Base-by-base conservation (phyloP, 2,329 filamentous ascomycete species). In the Blumeriella jaapii region DNA sequence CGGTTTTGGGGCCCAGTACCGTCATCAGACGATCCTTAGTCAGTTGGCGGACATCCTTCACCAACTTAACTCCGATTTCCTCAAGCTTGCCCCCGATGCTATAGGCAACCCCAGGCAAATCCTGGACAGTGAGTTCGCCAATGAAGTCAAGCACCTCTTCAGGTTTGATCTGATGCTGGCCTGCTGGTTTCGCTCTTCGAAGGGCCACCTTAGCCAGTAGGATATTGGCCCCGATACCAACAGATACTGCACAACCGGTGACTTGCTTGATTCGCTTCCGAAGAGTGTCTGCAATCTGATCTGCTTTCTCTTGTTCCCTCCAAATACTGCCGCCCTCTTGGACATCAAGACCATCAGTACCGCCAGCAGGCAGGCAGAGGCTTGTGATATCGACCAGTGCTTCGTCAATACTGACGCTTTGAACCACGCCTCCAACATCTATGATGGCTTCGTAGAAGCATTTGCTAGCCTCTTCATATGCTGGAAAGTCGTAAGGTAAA, bases 361-460 rank as follows among this genome's bases (percentile, higher is more conserved):
- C 76, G 8, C 73, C 69, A 10, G 68, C 69, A 9, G 68, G 62
- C 28, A 85, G 61, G 40, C 91, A 82, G 3, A 82, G 60, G 3
- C 64, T 63, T 3, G 83, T 91, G 20, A 87, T 70, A 57, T 98
- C 91, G 11, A 98, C 62, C 6, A 98, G 68, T 1, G 86, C 91
- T 59, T 98, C 93, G 47, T 98, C 93, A 29, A 98, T 82, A 53
- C 91, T 96, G 34, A 98, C 89, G 52, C 91, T 96, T 55, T 98
- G 91, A 0, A 96, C 85, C 12, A 84, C 60, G 1, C 86, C 89
- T 12, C 81, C 85, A 6, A 86, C 67, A 5, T 74, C 71, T 20
- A 96, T 60, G 8, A 98, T 83, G 1, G 78, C 75, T 41, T 84
- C 77, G 50, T 98, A 98, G 49, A 98, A 98, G 2, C 74, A 68